Evolutionary conservation across 331 rosid species (phyloP).

Genomic region (Malus hybrid): DNA sequence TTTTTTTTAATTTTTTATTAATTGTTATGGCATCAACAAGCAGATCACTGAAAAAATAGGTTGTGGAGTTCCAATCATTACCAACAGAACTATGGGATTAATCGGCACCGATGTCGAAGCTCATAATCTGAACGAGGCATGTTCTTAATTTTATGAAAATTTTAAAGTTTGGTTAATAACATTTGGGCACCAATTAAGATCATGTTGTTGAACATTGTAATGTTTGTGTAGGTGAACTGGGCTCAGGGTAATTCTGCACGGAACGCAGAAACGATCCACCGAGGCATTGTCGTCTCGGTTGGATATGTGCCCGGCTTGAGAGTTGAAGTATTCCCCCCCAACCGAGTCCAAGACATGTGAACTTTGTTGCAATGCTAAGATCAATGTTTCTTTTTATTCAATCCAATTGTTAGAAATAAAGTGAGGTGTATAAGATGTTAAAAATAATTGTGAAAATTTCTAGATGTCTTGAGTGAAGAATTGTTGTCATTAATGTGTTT

Average conservation of each 20-base stretch:
- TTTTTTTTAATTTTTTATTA: background rate
- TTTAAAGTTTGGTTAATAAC: background rate
- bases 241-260: background rate
- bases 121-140: conserved; percentile 13
- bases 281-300: conserved; percentile 44
- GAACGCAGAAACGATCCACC: background rate
- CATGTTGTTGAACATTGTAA: too few relatives aligned
- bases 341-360: conserved; percentile 19
- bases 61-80: conserved; percentile 5
- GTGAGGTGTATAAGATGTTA: background rate
- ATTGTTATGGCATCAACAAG: background rate
- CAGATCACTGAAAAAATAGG: conserved; percentile 6
- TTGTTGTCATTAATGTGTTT: too few relatives aligned
- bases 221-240: background rate
- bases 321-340: conserved; percentile 41
- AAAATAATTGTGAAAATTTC: too few relatives aligned
- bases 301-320: conserved; percentile 53
- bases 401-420: too few relatives aligned
- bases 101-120: background rate
- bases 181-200: background rate
- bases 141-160: background rate
- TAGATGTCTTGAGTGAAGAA: too few relatives aligned
- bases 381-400: too few relatives aligned
- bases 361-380: background rate
- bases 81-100: conserved; percentile 3